Conservation (phyloP, 208 protist genomes). For the Trypanosomatidae sp. region DNA sequence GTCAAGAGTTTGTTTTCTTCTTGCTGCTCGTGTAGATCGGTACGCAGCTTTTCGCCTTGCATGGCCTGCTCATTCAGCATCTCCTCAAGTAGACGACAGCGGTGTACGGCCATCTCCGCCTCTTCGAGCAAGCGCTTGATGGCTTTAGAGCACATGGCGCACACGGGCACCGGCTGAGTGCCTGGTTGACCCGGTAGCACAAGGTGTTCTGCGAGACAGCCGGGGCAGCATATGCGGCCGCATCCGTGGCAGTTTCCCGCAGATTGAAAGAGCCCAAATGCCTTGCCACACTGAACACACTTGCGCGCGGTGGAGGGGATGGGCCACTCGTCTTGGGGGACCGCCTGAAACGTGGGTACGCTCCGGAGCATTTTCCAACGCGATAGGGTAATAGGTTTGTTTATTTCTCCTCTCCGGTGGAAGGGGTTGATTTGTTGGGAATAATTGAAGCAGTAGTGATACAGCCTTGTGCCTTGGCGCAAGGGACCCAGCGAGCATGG, state of each 20-base stretch:
- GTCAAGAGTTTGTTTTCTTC: slow-evolving; percentile 52
- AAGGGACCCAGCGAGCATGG: too few species aligned
- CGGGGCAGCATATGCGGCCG: slow-evolving; percentile 52
- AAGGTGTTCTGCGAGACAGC: slow-evolving; percentile 43
- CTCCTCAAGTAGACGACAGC: slow-evolving; percentile 45
- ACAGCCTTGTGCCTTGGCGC: not conserved
- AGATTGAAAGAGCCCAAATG: slow-evolving; percentile 42
- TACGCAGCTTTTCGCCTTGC: slow-evolving; percentile 41
- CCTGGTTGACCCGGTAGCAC: slow-evolving; percentile 43
- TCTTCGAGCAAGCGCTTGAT: slow-evolving; percentile 42
- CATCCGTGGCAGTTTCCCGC: slow-evolving; percentile 56
- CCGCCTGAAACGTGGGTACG: slow-evolving; percentile 16
- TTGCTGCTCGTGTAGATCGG: slow-evolving; percentile 39
- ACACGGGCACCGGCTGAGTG: slow-evolving; percentile 44
- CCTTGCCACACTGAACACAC: slow-evolving; percentile 48
- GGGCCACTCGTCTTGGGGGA: slow-evolving; percentile 49
- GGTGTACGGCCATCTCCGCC: slow-evolving; percentile 44
- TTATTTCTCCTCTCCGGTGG: not conserved
- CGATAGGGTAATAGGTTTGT: too few species aligned
- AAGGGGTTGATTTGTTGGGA: not conserved
- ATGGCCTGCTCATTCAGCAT: slow-evolving; percentile 47
- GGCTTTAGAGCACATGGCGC: slow-evolving; percentile 41
- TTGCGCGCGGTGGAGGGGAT: slow-evolving; percentile 17
- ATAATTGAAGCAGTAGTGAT: not conserved
- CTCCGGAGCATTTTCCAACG: not conserved